Percentiles rank a stretch among this genome's conserved stretches.
phyloP scores from a whole-genome alignment of 2,329 filamentous ascomycete genomes.

The Fusarium drepaniforme region DNA sequence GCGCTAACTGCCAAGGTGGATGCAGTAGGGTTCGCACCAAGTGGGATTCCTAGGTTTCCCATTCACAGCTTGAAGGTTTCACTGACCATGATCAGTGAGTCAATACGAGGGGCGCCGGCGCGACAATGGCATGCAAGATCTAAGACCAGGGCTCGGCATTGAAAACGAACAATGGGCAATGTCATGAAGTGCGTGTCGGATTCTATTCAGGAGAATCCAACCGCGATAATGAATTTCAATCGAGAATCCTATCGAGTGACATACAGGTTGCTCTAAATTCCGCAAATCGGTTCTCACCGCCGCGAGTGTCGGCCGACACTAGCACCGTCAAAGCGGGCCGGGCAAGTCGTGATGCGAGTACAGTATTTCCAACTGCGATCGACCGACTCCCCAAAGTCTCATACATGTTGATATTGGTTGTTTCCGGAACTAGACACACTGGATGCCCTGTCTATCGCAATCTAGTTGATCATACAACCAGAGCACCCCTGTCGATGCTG shows the following conservation, averaged over 20 bases:
- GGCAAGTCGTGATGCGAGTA: neutral
- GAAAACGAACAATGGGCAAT: neutral
- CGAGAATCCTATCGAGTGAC: neutral
- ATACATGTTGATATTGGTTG: neutral
- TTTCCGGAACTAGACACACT: neutral
- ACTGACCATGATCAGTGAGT: neutral
- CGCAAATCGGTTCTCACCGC: neutral
- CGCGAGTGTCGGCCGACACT: neutral
- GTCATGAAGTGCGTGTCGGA: neutral
- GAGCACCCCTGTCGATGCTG: neutral
- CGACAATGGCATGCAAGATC: neutral
- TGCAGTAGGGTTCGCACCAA: neutral
- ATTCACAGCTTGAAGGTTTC: neutral
- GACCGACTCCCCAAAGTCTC: neutral
- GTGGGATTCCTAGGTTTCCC: neutral
- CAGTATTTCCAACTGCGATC: constrained; percentile 1
- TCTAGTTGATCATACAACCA: neutral
- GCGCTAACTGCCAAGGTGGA: constrained; percentile 1
- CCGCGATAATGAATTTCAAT: neutral
- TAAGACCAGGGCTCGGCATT: neutral
- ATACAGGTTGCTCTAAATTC: neutral
- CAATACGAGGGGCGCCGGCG: neutral
- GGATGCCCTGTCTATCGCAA: neutral
- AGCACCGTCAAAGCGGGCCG: neutral
- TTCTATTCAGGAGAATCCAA: neutral